Base-by-base conservation (phyloP, 257 asterid genomes). In the Catharanthus roseus region DNA sequence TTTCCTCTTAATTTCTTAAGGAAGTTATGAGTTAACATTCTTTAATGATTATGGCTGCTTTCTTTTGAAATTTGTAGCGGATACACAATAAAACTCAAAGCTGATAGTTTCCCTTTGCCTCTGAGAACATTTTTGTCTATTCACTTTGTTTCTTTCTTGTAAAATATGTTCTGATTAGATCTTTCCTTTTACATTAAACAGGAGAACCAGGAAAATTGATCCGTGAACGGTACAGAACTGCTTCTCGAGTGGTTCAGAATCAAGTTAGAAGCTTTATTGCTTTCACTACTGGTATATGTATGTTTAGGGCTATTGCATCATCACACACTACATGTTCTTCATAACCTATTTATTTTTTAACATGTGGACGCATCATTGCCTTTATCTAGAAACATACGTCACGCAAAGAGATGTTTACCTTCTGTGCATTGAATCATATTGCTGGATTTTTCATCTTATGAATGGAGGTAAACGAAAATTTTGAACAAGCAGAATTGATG, bases 161-260 rank as follows among this genome's bases (percentile, higher is more conserved):
- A 26, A 63, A 60, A 34, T 29, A 67, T 72, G 63, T 56, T 71
- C n/a, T 72, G 71, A 68, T 64, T 70, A 26, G 70, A 71, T 33
- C 73, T 69, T 78, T 39, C 65, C 19, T 84, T 80, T 82, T 73
- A 53, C 75, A 76, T 83, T 72, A 53, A 77, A 76, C 85, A 90
- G 98, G 97, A 76, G 98, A 93, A 82, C 98, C 98, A 38, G 98
- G 98, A 79, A 90, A 78, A 86, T 74, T 93, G 87, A 93, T 93
- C 71, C 97, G 95, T 55, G 93, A 93, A 65, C 97, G 98, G 64
- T 93, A 93, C 90, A 85, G 98, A 82, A 81, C 98, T 81, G 98
- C 98, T 87, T 93, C 98, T 77, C 96, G 85, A 90, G 97, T 93
- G 88, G 93, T 90, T 79, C 95, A 93, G 84, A 93, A 88, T 86